Base-by-base conservation (phyloP, 2,329 filamentous ascomycete species). In the Colletotrichum lindemuthianum region DNA sequence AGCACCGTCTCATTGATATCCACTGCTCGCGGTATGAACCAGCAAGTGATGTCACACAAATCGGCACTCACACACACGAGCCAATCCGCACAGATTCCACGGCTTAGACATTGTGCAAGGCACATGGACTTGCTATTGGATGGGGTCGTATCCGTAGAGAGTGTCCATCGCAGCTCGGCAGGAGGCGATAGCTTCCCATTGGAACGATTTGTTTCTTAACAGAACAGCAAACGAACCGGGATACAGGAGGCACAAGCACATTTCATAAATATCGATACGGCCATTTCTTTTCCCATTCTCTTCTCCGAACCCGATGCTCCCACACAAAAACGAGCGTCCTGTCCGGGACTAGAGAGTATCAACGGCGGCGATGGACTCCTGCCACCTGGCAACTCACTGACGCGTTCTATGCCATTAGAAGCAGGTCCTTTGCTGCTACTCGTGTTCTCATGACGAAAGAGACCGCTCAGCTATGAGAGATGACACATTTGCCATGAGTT, bases 231-330 rank as follows among this genome's bases (percentile, higher is more conserved):
- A 24, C 24, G 24, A 3, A 24, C 24, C 24, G 24, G 24, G 24
- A 24, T 4, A 24, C 24, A 24, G 24, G 24, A 24, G 13, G 43
- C 43, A 24, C 8, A 55, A 15, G 16, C 45, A 57, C 24, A 24
- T 24, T 24, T 24, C 24, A 24, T 24, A 43, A 39, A 49, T 45
- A 24, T 47, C 43, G 43, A 43, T 60, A 40, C 1, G 4, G 24
- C 49, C 32, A 34, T 63, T 60, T 49, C 49, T 64, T 64, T 60
- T 64, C 49, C 54, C 48, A 55, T 60, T 49, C 43, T 64, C 60
- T 60, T 64, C 49, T 60, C 56, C 60, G 60, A 37, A 24, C 16
- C 11, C 48, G 41, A 48, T 52, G 40, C 41, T 15, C 43, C 33
- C 60, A 52, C 43, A 60, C 39, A 24, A 24, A 3, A 24, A 24